phyloP scores from a whole-genome alignment of 2,329 filamentous ascomycete genomes.

The Xylariaceae sp. region DNA sequence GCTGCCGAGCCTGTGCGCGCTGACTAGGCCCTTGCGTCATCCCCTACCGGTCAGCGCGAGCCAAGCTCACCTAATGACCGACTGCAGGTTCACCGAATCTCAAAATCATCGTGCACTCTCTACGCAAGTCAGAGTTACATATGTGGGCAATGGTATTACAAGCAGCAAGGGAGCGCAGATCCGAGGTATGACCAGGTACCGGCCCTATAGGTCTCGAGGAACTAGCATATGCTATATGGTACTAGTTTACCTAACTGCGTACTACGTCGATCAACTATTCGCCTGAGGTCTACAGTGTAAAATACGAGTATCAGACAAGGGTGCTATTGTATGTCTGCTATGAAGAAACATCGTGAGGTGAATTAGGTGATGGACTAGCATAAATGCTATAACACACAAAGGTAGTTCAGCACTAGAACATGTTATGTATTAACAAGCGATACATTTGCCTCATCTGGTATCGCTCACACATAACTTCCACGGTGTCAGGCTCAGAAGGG shows the following conservation, averaged over 20 bases:
- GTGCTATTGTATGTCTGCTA: neutral
- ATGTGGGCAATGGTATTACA: neutral
- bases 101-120: neutral
- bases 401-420: no score
- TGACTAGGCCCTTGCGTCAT: slow-evolving; percentile 1
- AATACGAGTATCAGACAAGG: neutral
- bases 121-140: neutral
- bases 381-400: no score
- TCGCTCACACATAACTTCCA: no score
- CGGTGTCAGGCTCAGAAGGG: no score
- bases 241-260: neutral
- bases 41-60: neutral
- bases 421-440: no score
- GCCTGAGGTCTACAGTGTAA: neutral
- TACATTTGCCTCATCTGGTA: no score
- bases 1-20: slow-evolving; percentile 9
- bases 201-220: neutral
- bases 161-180: neutral
- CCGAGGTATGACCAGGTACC: neutral
- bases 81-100: no score
- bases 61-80: no score
- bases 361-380: neutral
- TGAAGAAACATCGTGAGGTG: neutral
- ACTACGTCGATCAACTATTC: slow-evolving; percentile 7
- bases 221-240: neutral